A percentile compares a stretch with the other conserved stretches of the same genome.
phyloP scores from a whole-genome alignment of 441 rosid genomes.

The Corymbia citriodora region DNA sequence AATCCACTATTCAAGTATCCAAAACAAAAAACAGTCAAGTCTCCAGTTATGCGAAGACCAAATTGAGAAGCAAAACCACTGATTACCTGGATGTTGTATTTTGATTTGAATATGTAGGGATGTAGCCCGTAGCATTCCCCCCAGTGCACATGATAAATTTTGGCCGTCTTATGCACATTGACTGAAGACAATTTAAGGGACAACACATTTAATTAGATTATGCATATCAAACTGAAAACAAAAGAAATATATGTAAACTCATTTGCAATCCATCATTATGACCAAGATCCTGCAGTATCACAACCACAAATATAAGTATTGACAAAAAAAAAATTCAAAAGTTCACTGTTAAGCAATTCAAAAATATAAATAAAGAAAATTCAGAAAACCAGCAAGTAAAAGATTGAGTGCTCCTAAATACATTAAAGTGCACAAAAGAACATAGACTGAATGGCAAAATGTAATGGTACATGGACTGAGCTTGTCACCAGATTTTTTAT shows the following conservation, averaged over 20 bases:
- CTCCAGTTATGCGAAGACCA: neutral
- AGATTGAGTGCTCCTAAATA: neutral
- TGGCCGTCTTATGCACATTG: conserved; percentile 73
- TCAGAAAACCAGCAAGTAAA: neutral
- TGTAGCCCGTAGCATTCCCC: conserved; percentile 59
- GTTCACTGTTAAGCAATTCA: neutral
- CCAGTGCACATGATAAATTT: conserved; percentile 90
- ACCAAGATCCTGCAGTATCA: neutral
- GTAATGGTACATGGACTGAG: neutral
- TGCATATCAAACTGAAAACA: conserved; percentile 1
- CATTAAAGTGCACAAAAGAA: neutral
- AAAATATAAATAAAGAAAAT: neutral
- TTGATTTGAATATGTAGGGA: conserved; percentile 65
- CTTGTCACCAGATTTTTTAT: neutral
- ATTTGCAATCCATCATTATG: neutral
- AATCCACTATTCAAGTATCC: conserved; percentile 45
- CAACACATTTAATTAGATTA: neutral
- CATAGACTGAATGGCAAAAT: neutral
- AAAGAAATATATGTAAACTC: neutral
- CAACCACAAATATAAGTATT: neutral
- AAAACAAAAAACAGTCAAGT: conserved; percentile 2
- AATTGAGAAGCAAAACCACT: neutral
- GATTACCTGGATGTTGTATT: conserved; percentile 54
- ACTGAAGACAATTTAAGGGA: conserved; percentile 34
- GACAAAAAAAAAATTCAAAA: neutral